Percentiles rank a stretch among this genome's conserved stretches.
Conservation (phyloP, 2,329 filamentous ascomycete species). For the Aspergillus sp. region DNA sequence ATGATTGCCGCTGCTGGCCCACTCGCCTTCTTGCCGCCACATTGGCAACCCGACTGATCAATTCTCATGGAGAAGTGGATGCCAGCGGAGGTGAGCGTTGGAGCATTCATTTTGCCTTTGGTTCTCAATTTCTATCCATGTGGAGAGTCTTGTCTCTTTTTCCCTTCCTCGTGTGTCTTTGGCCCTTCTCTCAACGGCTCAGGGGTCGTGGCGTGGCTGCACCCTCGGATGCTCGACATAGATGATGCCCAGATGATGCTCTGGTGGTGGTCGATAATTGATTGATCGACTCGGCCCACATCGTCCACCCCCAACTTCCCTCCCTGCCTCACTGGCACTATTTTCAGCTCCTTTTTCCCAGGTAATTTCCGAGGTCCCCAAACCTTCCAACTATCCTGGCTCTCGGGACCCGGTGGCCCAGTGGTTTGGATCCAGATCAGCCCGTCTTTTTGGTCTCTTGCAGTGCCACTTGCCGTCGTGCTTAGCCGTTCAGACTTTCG, state of each 20-base stretch:
- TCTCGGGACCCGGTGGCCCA: slow-evolving; percentile 20
- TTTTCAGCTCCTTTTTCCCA: background rate
- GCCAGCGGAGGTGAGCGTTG: background rate
- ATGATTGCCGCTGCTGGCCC: slow-evolving; percentile 8
- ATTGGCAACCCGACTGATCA: slow-evolving; percentile 7
- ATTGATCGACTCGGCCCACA: slow-evolving; percentile 14
- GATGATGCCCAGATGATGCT: slow-evolving; percentile 4
- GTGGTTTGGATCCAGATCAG: slow-evolving; percentile 20
- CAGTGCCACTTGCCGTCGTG: slow-evolving; percentile 19
- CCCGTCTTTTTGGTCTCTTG: slow-evolving; percentile 3
- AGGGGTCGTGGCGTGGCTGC: background rate
- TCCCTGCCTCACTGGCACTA: background rate
- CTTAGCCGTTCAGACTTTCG: slow-evolving; percentile 8
- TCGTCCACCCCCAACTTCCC: background rate
- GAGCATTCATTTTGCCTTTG: background rate
- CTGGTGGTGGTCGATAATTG: slow-evolving; percentile 4
- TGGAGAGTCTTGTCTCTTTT: background rate
- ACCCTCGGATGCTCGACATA: slow-evolving; percentile 8
- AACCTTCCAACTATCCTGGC: slow-evolving; percentile 15
- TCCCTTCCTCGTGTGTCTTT: background rate
- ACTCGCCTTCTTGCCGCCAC: slow-evolving; percentile 2
- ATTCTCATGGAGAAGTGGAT: background rate
- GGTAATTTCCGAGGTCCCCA: slow-evolving; percentile 1
- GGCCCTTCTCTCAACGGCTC: background rate
- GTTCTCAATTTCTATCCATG: background rate